Percentiles rank a stretch among this genome's conserved stretches.
phyloP scores from a whole-genome alignment of 139 green algal species.

The Coelastrella sp. region DNA sequence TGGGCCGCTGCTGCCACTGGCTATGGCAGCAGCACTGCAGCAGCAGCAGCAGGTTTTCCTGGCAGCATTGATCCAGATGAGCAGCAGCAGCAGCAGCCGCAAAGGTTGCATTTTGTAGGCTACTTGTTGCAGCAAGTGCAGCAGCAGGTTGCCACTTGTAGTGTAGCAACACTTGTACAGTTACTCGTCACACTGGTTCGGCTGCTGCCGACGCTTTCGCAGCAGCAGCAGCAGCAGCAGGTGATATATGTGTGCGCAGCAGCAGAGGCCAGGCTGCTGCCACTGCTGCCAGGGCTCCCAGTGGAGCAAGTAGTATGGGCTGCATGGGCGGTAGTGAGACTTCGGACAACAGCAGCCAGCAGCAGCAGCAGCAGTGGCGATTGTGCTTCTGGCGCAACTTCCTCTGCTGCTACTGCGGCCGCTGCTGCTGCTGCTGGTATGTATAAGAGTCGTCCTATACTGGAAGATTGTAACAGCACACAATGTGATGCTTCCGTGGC shows the following conservation, averaged over 20 bases:
- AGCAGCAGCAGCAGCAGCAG: constrained; percentile 5
- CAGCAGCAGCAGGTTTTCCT: neutral
- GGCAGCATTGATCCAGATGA: neutral
- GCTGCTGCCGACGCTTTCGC: neutral
- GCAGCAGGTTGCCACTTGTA: neutral
- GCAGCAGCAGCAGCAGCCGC: neutral
- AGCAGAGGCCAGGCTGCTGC: constrained; percentile 13
- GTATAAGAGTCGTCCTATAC: too few species aligned
- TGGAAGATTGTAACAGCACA: too few species aligned
- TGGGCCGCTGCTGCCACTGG: constrained; percentile 17
- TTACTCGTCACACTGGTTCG: neutral
- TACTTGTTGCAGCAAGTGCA: neutral
- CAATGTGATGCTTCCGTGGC: too few species aligned
- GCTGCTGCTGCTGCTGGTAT: too few species aligned
- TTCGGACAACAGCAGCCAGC: neutral
- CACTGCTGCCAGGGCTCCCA: neutral
- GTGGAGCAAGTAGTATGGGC: neutral
- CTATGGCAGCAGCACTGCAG: constrained; percentile 28
- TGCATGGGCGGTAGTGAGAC: neutral
- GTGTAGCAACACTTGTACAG: neutral
- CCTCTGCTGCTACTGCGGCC: neutral
- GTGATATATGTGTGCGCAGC: neutral
- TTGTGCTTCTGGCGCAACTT: neutral
- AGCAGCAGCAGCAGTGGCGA: neutral
- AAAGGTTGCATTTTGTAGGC: neutral